These are phyloP conservation scores for Candida endomychidarum DNA, from an alignment of 805 yeast species.

Conservation along the genomic window DNA sequence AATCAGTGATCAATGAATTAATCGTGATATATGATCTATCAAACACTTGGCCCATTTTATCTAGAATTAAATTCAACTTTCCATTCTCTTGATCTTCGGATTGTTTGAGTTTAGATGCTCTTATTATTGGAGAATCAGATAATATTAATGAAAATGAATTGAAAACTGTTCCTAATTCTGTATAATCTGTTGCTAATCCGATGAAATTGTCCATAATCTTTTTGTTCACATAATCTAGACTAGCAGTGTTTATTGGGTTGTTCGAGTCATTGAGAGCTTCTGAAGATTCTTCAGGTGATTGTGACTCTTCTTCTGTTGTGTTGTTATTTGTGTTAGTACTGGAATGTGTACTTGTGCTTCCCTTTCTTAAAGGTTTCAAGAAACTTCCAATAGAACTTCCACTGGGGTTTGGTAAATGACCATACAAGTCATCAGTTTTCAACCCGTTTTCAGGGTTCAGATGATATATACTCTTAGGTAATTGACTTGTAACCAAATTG, in stretches of 20 bases:
- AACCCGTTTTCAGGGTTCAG: constrained; percentile 48
- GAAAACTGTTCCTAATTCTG: constrained; percentile 67
- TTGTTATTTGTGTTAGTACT: neutral
- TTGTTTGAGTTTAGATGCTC: constrained; percentile 22
- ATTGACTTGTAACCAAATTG: constrained; percentile 32
- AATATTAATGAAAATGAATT: constrained; percentile 54
- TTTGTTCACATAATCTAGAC: constrained; percentile 58
- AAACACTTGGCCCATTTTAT: constrained; percentile 81
- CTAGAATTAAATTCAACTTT: constrained; percentile 46
- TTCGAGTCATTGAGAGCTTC: constrained; percentile 3
- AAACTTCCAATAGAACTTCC: constrained; percentile 25
- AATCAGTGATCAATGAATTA: constrained; percentile 49
- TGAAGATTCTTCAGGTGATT: constrained; percentile 7
- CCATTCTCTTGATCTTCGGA: constrained; percentile 28
- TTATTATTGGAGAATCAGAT: constrained; percentile 29
- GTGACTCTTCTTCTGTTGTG: neutral
- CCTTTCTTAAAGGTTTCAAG: constrained; percentile 20
- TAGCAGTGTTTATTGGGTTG: constrained; percentile 30
- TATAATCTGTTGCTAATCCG: constrained; percentile 61
- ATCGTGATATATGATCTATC: constrained; percentile 64
- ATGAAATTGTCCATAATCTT: constrained; percentile 53
- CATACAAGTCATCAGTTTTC: constrained; percentile 34
- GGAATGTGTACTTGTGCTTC: neutral
- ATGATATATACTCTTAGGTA: constrained; percentile 40
- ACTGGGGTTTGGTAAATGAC: constrained; percentile 35